A percentile compares a stretch with the other conserved stretches of the same genome.
Conservation (phyloP, 225 moss, liverwort and hornwort species). For the Rhytidiadelphus loreus region DNA sequence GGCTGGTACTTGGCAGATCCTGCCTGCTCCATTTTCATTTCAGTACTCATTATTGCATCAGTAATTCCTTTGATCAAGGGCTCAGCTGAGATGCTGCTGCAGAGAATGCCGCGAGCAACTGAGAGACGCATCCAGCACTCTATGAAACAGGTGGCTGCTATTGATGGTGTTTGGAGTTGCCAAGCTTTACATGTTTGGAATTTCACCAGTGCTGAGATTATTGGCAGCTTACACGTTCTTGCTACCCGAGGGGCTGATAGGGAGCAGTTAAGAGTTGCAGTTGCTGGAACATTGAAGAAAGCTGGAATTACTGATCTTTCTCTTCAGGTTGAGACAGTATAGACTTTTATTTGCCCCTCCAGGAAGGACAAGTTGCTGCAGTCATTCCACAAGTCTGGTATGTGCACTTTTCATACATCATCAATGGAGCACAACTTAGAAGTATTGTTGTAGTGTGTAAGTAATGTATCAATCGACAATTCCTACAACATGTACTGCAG, state of each 20-base stretch:
- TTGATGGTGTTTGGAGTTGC: constrained; percentile 80
- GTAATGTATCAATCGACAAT: background rate
- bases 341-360: background rate
- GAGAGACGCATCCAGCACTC: constrained; percentile 61
- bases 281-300: constrained; percentile 39
- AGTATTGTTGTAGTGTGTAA: background rate
- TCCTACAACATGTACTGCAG: background rate
- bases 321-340: constrained; percentile 73
- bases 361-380: background rate
- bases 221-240: constrained; percentile 68
- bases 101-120: constrained; percentile 71
- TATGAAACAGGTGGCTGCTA: constrained; percentile 63
- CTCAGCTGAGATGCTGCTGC: constrained; percentile 78
- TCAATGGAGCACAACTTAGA: background rate
- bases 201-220: constrained; percentile 63
- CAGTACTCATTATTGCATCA: constrained; percentile 68
- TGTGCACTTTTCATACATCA: background rate
- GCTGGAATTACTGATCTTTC: constrained; percentile 71
- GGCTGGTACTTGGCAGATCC: constrained; percentile 93
- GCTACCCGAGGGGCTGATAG: constrained; percentile 63
- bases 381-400: background rate
- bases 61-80: constrained; percentile 83
- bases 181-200: constrained; percentile 87
- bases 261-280: constrained; percentile 36
- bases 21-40: constrained; percentile 92